Base-by-base conservation (phyloP, 192 early-diverging fungal species). In the Haplosporangium gracile region DNA sequence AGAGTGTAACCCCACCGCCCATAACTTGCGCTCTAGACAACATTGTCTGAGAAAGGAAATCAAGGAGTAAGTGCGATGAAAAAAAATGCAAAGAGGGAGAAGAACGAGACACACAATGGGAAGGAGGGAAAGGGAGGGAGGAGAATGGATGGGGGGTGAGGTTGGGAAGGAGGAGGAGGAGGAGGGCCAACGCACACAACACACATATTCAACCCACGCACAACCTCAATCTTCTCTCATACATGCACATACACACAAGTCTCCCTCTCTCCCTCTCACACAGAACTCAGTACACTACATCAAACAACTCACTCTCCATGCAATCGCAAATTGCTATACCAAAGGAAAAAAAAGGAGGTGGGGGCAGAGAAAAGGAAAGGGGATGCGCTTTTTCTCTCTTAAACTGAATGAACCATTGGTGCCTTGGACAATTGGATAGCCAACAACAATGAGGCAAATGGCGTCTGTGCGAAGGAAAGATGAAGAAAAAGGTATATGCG, bases 361-460 rank as follows among this genome's bases (percentile, higher is more conserved):
- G 9, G 49, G 42, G 5, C 42, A 43, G 42, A 43, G 42, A 10
- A 43, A 43, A 43, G 43, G 15, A 36, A 11, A 39, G 32, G 45
- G 10, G 32, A 40, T 39, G 42, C 11, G 15, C 70, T n/a, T 45
- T n/a, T 29, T 0, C 10, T 10, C 26, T n/a, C 71, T 49, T 49
- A 10, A 65, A 34, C 49, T 22, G 49, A 51, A 0, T 20, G 49
- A 51, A 51, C 60, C 29, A 65, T 73, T 51, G 26, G 43, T 73
- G 34, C 26, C 36, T 39, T 39, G 42, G 26, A 49, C 72, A 34
- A 73, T 51, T 73, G 43, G 49, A 42, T 26, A 72, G 40, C 71
- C 71, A 26, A 73, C 72, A 45, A 72, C 34, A 40, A 43, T 16
- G 49, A 49, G 20, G 49, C 49, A 73, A 73, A 43, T 73, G 60